A percentile compares a stretch with the other conserved stretches of the same genome.
phyloP scores from a whole-genome alignment of 2,329 filamentous ascomycete species.

The Aspergillus persii region DNA sequence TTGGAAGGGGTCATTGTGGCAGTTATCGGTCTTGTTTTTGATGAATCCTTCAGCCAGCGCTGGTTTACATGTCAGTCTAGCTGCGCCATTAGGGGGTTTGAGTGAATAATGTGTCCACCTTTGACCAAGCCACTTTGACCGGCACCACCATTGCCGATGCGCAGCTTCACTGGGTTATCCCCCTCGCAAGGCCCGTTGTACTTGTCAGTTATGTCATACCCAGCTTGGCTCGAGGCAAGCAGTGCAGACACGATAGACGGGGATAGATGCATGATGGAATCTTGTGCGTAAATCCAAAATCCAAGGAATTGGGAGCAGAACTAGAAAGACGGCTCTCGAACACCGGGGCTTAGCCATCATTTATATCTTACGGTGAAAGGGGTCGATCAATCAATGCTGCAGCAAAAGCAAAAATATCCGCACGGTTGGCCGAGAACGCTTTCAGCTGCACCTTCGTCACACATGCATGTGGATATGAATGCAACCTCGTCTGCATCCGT shows the following conservation, averaged over 20 bases:
- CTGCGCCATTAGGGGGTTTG: not conserved
- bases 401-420: not conserved
- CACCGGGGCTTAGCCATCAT: not conserved
- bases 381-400: no score
- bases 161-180: constrained; percentile 15
- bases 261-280: not conserved
- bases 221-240: not conserved
- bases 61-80: not conserved
- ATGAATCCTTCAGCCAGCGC: constrained; percentile 41
- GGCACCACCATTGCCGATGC: constrained; percentile 34
- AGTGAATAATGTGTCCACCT: constrained; percentile 2
- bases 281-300: not conserved
- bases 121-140: constrained; percentile 33
- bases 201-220: not conserved
- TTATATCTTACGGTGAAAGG: not conserved
- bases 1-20: constrained; percentile 30
- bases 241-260: not conserved
- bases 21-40: constrained; percentile 20
- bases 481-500: no score
- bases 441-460: not conserved
- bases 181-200: constrained; percentile 12
- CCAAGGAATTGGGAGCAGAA: not conserved
- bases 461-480: no score
- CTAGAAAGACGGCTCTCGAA: not conserved
- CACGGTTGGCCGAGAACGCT: not conserved